Evolutionary conservation across 352 stramenopile species (phyloP).

Genomic region (Phytophthora tubulina): DNA sequence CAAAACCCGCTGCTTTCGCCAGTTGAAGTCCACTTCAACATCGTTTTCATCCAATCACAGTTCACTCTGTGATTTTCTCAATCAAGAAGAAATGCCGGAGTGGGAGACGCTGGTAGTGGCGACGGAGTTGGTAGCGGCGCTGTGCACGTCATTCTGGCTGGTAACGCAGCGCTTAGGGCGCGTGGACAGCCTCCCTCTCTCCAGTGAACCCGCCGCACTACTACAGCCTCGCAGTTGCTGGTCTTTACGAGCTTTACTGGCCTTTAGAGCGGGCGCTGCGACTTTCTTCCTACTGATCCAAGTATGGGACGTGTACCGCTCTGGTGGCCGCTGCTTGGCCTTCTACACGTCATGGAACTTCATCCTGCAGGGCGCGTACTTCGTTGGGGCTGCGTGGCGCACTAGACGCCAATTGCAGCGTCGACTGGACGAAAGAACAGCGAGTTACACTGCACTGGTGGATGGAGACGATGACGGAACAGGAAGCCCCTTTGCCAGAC

Average conservation of each 20-base stretch:
- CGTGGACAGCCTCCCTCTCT: constrained; percentile 46
- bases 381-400: constrained; percentile 42
- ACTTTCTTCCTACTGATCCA: constrained; percentile 71
- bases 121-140: constrained; percentile 52
- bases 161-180: constrained; percentile 47
- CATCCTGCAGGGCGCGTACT: constrained; percentile 75
- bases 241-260: constrained; percentile 52
- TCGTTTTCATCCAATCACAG: constrained; percentile 19
- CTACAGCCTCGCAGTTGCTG: constrained; percentile 57
- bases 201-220: constrained; percentile 37
- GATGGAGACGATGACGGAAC: constrained; percentile 49
- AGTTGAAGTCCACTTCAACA: constrained; percentile 30
- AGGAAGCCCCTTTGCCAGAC: constrained; percentile 22
- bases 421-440: constrained; percentile 27
- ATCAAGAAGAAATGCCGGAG: constrained; percentile 34
- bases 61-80: constrained; percentile 8
- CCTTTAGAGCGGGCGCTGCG: constrained; percentile 44
- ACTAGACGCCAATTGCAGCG: constrained; percentile 44
- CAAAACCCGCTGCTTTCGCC: background rate
- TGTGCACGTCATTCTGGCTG: constrained; percentile 62
- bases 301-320: constrained; percentile 68
- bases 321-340: constrained; percentile 53
- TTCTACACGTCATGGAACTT: constrained; percentile 93
- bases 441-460: constrained; percentile 51
- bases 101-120: constrained; percentile 69